phyloP scores from a whole-genome alignment of 352 stramenopile species.

The Phytophthora hybrid region DNA sequence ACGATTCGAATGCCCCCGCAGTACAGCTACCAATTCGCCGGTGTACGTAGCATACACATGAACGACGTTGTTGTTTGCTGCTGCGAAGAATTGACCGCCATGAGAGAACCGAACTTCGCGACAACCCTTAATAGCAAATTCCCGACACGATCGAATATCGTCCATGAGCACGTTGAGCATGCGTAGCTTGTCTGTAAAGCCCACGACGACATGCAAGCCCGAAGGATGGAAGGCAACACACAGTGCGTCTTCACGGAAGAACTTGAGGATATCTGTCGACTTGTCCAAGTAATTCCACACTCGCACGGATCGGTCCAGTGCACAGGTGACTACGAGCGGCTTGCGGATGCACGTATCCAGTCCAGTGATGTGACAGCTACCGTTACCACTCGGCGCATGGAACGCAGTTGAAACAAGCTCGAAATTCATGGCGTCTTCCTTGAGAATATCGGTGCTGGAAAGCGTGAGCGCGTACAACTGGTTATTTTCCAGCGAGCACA shows the following conservation, averaged over 20 bases:
- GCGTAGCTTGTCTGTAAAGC: slow-evolving; percentile 94
- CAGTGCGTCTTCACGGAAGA: slow-evolving; percentile 92
- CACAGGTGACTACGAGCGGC: slow-evolving; percentile 91
- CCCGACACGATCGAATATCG: slow-evolving; percentile 91
- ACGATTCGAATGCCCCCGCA: slow-evolving; percentile 86
- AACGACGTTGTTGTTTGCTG: slow-evolving; percentile 90
- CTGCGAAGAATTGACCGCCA: slow-evolving; percentile 92
- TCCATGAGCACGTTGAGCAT: slow-evolving; percentile 96
- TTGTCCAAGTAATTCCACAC: slow-evolving; percentile 96
- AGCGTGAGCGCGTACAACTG: slow-evolving; percentile 93
- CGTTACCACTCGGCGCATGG: slow-evolving; percentile 73
- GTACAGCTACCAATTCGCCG: slow-evolving; percentile 68
- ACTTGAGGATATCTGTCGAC: slow-evolving; percentile 91
- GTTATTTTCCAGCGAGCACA: slow-evolving; percentile 90
- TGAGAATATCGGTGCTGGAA: slow-evolving; percentile 92
- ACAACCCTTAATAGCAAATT: slow-evolving; percentile 94
- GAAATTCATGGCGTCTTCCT: slow-evolving; percentile 95
- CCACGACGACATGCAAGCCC: slow-evolving; percentile 89
- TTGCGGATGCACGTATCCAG: slow-evolving; percentile 95
- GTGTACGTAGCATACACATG: slow-evolving; percentile 88
- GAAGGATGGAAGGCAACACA: slow-evolving; percentile 93
- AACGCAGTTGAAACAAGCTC: slow-evolving; percentile 91
- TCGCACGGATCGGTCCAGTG: slow-evolving; percentile 90
- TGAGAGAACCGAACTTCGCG: slow-evolving; percentile 92
- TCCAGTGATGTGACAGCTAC: slow-evolving; percentile 86